These are phyloP conservation scores for Diplodia mutila DNA, from an alignment of 2,329 filamentous ascomycete species.

Conservation along the genomic window DNA sequence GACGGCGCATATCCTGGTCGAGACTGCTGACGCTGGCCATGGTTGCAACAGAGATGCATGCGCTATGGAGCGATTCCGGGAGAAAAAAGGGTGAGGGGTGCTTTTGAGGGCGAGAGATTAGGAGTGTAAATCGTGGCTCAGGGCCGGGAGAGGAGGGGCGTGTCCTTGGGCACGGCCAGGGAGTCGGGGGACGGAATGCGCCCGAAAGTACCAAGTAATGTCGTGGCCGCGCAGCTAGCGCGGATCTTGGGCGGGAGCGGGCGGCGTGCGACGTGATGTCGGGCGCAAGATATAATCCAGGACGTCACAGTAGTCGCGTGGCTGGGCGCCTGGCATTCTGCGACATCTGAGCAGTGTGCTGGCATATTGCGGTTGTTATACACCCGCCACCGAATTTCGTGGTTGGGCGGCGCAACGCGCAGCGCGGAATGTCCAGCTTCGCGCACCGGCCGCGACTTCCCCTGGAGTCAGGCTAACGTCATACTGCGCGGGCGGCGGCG, in stretches of 20 bases:
- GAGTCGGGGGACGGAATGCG: slow-evolving; percentile 14
- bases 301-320: not conserved
- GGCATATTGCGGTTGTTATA: not conserved
- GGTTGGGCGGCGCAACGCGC: not conserved
- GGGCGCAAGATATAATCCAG: slow-evolving; percentile 5
- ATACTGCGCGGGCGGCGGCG: slow-evolving; percentile 7
- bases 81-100: slow-evolving; percentile 28
- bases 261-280: not conserved
- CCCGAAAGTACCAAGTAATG: not conserved
- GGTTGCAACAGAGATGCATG: slow-evolving; percentile 25
- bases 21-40: slow-evolving; percentile 96
- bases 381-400: slow-evolving; percentile 1
- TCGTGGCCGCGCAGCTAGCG: slow-evolving; percentile 17
- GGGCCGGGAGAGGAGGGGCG: slow-evolving; percentile 15
- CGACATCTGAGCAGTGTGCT: not conserved
- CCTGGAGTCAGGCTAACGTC: slow-evolving; percentile 1
- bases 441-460: slow-evolving; percentile 1
- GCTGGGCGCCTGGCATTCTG: not conserved
- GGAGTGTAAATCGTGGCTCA: slow-evolving; percentile 20
- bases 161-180: slow-evolving; percentile 23
- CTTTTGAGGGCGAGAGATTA: slow-evolving; percentile 8
- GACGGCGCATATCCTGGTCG: slow-evolving; percentile 90
- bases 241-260: slow-evolving; percentile 10
- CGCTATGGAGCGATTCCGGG: not conserved
- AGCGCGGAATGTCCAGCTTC: not conserved